phyloP scores from a whole-genome alignment of 345 rosid species.

The Linum trigynum region DNA sequence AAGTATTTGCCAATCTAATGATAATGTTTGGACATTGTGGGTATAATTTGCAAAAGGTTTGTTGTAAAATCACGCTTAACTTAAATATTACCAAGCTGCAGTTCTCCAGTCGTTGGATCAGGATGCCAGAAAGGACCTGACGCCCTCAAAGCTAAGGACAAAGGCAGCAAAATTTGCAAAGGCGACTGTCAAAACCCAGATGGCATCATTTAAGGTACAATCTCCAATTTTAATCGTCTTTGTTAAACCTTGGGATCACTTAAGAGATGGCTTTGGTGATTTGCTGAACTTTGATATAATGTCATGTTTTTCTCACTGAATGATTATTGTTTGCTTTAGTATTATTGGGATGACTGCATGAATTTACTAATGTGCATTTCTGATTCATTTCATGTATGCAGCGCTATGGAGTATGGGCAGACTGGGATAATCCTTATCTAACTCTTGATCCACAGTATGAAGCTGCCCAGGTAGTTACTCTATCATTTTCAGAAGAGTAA shows the following conservation, averaged over 20 bases:
- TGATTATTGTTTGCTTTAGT: neutral
- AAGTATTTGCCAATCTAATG: conserved; percentile 22
- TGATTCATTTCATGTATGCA: conserved; percentile 27
- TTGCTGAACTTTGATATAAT: neutral
- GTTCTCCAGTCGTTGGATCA: conserved; percentile 90
- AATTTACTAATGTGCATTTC: neutral
- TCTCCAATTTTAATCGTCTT: conserved; percentile 3
- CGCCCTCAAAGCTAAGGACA: conserved; percentile 73
- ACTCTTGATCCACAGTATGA: conserved; percentile 94
- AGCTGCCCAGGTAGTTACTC: conserved; percentile 75
- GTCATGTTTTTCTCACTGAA: neutral
- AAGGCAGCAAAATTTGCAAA: conserved; percentile 91
- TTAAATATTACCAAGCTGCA: conserved; percentile 40
- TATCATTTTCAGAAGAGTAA: conserved; percentile 10
- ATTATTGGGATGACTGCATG: neutral
- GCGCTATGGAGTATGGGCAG: conserved; percentile 98
- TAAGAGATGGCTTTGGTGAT: neutral
- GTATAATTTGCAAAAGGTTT: neutral
- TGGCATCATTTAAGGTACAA: conserved; percentile 85
- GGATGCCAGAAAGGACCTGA: conserved; percentile 74
- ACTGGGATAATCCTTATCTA: conserved; percentile 77
- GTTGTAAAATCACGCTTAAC: conserved; percentile 1
- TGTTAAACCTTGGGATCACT: neutral
- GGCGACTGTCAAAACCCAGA: conserved; percentile 88
- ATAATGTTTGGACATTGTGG: neutral